Evolutionary conservation across 306 rosid species (phyloP).

Genomic region (Argentina anserina): DNA sequence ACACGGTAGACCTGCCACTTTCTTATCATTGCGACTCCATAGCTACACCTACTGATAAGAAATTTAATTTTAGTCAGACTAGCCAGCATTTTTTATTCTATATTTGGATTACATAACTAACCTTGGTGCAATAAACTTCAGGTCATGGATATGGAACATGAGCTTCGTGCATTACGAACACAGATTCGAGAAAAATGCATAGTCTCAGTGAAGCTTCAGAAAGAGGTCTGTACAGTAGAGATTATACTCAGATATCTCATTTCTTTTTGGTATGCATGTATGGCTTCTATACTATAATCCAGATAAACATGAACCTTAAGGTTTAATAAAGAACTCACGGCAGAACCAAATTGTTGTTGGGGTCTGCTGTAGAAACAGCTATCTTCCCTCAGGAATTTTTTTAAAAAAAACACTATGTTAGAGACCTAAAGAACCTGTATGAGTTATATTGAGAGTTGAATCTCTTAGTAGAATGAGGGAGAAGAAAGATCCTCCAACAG

Average conservation of each 20-base stretch:
- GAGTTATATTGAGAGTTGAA: background rate
- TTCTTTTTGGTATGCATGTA: background rate
- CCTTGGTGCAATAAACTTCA: slow-evolving; percentile 24
- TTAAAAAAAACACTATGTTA: background rate
- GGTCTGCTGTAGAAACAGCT: background rate
- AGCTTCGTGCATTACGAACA: slow-evolving; percentile 79
- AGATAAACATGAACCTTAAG: slow-evolving; percentile 1
- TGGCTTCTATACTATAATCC: background rate
- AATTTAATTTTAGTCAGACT: background rate
- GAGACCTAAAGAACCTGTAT: background rate
- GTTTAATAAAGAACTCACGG: background rate
- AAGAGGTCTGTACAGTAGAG: slow-evolving; percentile 57
- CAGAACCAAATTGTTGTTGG: background rate
- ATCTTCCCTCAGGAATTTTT: background rate
- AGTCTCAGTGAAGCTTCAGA: slow-evolving; percentile 79
- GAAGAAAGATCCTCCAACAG: background rate
- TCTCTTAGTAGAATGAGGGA: background rate
- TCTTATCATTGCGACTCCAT: background rate
- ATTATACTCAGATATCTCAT: background rate
- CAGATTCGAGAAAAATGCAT: slow-evolving; percentile 80
- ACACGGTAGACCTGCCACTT: background rate
- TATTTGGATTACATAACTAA: background rate
- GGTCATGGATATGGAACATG: slow-evolving; percentile 94
- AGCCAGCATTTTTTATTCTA: background rate
- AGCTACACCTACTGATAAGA: background rate